Percentiles rank a stretch among this genome's conserved stretches.
Evolutionary conservation across 2,329 filamentous ascomycete species (phyloP).

Genomic region (Neopestalotiopsis sp.): DNA sequence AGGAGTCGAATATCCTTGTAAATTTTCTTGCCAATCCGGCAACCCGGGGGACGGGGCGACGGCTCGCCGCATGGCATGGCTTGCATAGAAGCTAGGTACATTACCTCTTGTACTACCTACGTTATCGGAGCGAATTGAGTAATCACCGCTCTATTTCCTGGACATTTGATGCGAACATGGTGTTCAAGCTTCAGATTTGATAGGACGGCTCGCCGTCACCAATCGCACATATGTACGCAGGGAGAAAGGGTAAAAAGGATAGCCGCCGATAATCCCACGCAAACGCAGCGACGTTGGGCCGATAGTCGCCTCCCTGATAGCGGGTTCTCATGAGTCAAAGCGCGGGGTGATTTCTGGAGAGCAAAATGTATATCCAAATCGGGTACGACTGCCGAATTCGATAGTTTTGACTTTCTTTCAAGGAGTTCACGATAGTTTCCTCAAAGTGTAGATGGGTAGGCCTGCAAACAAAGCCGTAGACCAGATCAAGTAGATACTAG

Average conservation of each 20-base stretch:
- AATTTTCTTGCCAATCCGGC: neutral
- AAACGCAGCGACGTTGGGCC: neutral
- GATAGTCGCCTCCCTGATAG: slow-evolving; percentile 3
- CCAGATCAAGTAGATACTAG: neutral
- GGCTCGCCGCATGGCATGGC: neutral
- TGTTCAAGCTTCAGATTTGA: neutral
- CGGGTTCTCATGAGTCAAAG: slow-evolving; percentile 13
- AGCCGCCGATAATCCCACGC: neutral
- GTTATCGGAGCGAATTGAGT: neutral
- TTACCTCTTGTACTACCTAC: neutral
- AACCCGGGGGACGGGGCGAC: neutral
- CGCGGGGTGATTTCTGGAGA: slow-evolving; percentile 2
- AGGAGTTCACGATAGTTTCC: neutral
- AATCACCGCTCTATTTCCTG: neutral
- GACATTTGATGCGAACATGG: neutral
- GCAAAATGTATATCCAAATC: neutral
- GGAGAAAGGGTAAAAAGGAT: neutral
- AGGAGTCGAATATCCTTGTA: neutral
- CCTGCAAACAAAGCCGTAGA: neutral
- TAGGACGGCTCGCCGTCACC: neutral
- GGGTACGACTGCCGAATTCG: neutral
- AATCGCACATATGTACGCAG: neutral
- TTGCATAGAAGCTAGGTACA: neutral
- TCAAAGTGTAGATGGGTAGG: neutral
- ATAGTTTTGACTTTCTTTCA: neutral